Conservation (phyloP, 2,329 filamentous ascomycete species). For the Colletotrichum lindemuthianum region DNA sequence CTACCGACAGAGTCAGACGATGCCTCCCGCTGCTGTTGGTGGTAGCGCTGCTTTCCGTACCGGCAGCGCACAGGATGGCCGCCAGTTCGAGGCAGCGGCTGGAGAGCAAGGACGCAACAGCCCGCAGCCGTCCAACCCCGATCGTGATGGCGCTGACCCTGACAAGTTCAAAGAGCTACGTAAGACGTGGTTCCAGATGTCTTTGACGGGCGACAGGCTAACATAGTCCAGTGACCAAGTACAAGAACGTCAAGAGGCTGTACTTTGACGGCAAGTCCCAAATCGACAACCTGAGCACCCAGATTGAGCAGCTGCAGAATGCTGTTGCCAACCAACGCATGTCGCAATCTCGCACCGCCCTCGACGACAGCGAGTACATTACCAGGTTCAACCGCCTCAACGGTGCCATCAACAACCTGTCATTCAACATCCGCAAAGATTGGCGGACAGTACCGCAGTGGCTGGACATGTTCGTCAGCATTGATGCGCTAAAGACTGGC, state of each 20-base stretch:
- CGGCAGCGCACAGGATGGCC: slow-evolving; percentile 48
- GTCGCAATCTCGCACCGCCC: slow-evolving; percentile 90
- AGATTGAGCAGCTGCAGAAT: slow-evolving; percentile 95
- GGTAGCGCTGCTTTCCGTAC: slow-evolving; percentile 52
- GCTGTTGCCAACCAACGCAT: slow-evolving; percentile 96
- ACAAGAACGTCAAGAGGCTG: slow-evolving; percentile 96
- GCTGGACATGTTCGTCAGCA: slow-evolving; percentile 82
- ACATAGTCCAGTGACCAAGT: slow-evolving; percentile 78
- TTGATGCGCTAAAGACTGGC: slow-evolving; percentile 84
- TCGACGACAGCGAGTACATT: slow-evolving; percentile 94
- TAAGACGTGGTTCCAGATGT: slow-evolving; percentile 47
- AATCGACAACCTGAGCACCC: slow-evolving; percentile 85
- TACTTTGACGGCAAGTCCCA: slow-evolving; percentile 96
- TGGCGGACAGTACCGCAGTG: slow-evolving; percentile 86
- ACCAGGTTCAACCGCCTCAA: slow-evolving; percentile 91
- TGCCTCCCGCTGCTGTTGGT: slow-evolving; percentile 52
- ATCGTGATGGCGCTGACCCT: slow-evolving; percentile 54
- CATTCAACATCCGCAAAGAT: slow-evolving; percentile 95
- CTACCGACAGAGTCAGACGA: slow-evolving; percentile 61
- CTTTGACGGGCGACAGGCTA: slow-evolving; percentile 44
- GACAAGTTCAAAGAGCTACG: slow-evolving; percentile 69
- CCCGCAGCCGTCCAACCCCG: slow-evolving; percentile 60
- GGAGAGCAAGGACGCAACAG: slow-evolving; percentile 64
- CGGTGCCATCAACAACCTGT: slow-evolving; percentile 91
- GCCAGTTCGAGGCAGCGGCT: slow-evolving; percentile 56